Evolutionary conservation across 2,329 filamentous ascomycete species (phyloP), one percentile per base, ranked within the genome.

Genomic region (Pseudogymnoascus sp.): DNA sequence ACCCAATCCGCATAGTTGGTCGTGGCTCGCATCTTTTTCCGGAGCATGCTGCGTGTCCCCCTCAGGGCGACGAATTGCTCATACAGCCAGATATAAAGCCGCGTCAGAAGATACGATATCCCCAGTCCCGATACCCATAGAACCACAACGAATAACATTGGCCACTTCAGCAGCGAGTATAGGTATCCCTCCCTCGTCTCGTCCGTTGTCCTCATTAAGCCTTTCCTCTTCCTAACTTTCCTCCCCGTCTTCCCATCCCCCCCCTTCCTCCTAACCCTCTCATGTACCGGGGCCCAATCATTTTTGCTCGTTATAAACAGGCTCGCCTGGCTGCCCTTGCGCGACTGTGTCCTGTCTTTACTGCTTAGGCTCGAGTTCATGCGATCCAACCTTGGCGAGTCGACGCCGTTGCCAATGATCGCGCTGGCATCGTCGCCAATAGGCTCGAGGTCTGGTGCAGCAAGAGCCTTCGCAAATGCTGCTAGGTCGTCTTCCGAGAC

Each of bases 161-260:
- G 95, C 89, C 93, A 97, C 75, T 97, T 97, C 61, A 96, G 80
- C 50, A 99, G 74, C 1, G 84, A 85, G 74, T 99, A 99, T 10
- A 96, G 82, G 72, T 95, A 91, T 19, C 95, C 95, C 77, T 99
- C 95, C 68, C 95, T 82, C 1, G 93, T 97, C 79, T 99, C 95
- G 73, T 99, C 95, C 71, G 86, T 90, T 67, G 85, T 88, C 64
- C 89, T 81, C 40, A 75, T 64, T 70, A 68, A 37, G 16, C 80
- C 76, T 40, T 76, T 75, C 66, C 75, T 77, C 66, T 76, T 71
- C 69, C 74, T 71, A 74, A 72, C 71, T 75, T 74, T 73, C 64
- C 71, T 72, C 44, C 67, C 61, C 60, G 68, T 66, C 65, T 74
- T 74, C 62, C 74, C 70, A 64, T 80, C 79, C 21, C 67, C 65